Evolutionary conservation across 2,329 filamentous ascomycete species (phyloP).

Genomic region (Podosphaera xanthii): DNA sequence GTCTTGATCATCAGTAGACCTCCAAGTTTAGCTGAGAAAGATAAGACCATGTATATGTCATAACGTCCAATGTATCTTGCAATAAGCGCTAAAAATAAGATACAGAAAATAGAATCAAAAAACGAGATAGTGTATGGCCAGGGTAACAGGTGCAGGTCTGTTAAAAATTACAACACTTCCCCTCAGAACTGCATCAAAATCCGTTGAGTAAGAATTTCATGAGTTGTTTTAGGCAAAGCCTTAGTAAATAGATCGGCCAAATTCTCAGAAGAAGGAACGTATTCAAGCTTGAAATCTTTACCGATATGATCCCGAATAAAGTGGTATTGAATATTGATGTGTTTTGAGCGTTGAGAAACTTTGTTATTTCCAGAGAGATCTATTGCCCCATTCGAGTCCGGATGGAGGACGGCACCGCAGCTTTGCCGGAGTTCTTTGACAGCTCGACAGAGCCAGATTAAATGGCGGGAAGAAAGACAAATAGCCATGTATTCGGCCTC

Average conservation of each 20-base stretch:
- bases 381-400: neutral
- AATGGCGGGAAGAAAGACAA: neutral
- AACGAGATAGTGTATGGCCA: too few relatives aligned
- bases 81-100: too few relatives aligned
- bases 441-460: neutral
- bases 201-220: neutral
- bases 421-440: neutral
- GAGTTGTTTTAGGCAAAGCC: neutral
- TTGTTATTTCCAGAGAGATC: neutral
- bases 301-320: neutral
- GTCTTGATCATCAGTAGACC: too few relatives aligned
- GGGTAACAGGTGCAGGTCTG: too few relatives aligned
- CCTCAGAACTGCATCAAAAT: neutral
- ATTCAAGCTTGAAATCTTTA: constrained; percentile 1
- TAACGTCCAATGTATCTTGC: too few relatives aligned
- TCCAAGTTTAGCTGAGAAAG: too few relatives aligned
- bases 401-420: neutral
- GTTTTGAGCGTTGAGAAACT: neutral
- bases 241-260: constrained; percentile 1
- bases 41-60: too few relatives aligned
- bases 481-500: neutral
- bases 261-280: neutral
- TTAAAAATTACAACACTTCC: neutral
- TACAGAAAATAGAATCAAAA: too few relatives aligned
- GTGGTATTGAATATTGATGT: neutral